Conservation (phyloP, 441 rosid species). For the Hura crepitans region DNA sequence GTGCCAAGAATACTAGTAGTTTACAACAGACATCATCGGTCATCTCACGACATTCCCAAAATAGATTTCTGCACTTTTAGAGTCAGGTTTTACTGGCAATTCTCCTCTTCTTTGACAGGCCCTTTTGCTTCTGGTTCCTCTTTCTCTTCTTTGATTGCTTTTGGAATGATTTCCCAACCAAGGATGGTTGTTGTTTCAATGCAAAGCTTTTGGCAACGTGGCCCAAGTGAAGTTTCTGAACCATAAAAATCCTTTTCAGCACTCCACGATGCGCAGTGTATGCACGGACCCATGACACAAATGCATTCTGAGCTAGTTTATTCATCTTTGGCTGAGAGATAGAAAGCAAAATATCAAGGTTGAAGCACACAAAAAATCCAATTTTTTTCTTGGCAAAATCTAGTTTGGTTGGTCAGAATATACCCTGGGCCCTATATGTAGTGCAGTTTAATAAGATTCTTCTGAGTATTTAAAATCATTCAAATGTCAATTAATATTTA, state of each 20-base stretch:
- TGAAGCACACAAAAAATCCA: conserved; percentile 9
- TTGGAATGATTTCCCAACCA: conserved; percentile 68
- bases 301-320: conserved; percentile 68
- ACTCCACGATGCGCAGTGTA: conserved; percentile 90
- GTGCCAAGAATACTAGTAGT: background rate
- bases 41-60: background rate
- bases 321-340: conserved; percentile 55
- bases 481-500: background rate
- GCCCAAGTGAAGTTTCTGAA: conserved; percentile 90
- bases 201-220: conserved; percentile 96
- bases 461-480: background rate
- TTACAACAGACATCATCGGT: background rate
- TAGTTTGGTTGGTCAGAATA: background rate
- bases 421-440: background rate
- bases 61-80: background rate
- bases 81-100: conserved; percentile 27
- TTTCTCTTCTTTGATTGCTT: conserved; percentile 71
- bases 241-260: conserved; percentile 73
- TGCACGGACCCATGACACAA: conserved; percentile 93
- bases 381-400: background rate
- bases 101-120: conserved; percentile 40
- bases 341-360: conserved; percentile 18
- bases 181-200: conserved; percentile 78
- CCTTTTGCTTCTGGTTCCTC: conserved; percentile 56
- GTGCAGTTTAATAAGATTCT: background rate